Conservation (phyloP, 2,329 filamentous ascomycete species). For the Elsinoe perseae region DNA sequence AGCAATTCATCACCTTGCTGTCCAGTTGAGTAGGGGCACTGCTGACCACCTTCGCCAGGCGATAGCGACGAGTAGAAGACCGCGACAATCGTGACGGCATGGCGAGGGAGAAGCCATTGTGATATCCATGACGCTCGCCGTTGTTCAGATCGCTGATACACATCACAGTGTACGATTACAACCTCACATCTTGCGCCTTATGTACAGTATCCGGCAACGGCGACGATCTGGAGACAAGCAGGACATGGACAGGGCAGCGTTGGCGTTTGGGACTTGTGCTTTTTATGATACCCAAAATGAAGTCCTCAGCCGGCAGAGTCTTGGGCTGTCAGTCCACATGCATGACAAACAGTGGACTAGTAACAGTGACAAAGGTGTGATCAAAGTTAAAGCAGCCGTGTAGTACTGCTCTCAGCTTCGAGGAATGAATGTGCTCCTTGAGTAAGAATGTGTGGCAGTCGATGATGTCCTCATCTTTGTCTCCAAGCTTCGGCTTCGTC, state of each 20-base stretch:
- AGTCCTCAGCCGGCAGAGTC: not conserved
- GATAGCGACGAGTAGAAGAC: not conserved
- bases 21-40: not conserved
- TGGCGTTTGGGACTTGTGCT: not conserved
- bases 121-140: not conserved
- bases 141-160: not conserved
- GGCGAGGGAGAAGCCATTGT: not conserved
- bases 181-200: not conserved
- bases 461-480: no score
- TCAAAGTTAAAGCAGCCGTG: no score
- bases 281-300: slow-evolving; percentile 6
- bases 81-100: not conserved
- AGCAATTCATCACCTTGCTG: not conserved
- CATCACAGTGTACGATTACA: not conserved
- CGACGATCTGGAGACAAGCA: not conserved
- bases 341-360: no score
- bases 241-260: not conserved
- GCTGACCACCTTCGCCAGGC: not conserved
- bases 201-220: not conserved
- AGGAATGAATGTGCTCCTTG: no score
- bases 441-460: no score
- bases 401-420: no score
- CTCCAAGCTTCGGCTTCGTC: no score
- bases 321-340: no score
- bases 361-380: no score